phyloP scores from a whole-genome alignment of 768 basidiomycete species.

The Pluteus cervinus region DNA sequence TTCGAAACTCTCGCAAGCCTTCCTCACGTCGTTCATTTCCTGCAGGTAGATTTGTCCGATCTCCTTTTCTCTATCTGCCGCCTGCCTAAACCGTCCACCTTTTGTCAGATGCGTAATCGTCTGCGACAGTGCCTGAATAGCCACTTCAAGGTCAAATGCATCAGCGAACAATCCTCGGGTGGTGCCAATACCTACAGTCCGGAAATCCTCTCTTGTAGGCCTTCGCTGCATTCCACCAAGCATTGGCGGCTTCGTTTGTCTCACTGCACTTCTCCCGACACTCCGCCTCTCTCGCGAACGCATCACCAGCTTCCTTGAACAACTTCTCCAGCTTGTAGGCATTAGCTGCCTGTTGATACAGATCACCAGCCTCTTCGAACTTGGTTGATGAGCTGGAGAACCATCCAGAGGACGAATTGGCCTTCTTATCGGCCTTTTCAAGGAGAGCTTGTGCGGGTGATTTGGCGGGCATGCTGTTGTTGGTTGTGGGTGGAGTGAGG shows the following conservation, averaged over 20 bases:
- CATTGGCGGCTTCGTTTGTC: slow-evolving; percentile 91
- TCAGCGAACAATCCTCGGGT: background rate
- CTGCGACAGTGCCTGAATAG: slow-evolving; percentile 79
- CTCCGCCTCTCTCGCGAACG: slow-evolving; percentile 90
- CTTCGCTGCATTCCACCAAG: slow-evolving; percentile 98
- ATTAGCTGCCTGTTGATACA: slow-evolving; percentile 93
- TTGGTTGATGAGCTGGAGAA: slow-evolving; percentile 80
- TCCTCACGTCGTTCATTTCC: slow-evolving; percentile 69
- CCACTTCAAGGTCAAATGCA: slow-evolving; percentile 48
- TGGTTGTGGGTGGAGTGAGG: slow-evolving; percentile 14
- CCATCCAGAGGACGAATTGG: slow-evolving; percentile 78
- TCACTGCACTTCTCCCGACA: slow-evolving; percentile 88
- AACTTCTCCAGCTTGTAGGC: slow-evolving; percentile 87
- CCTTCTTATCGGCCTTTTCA: slow-evolving; percentile 92
- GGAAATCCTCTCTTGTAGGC: slow-evolving; percentile 87
- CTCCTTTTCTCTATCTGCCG: slow-evolving; percentile 97
- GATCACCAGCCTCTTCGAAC: slow-evolving; percentile 93
- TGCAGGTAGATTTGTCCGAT: slow-evolving; percentile 92
- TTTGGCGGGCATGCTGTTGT: slow-evolving; percentile 71
- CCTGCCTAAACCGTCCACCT: slow-evolving; percentile 90
- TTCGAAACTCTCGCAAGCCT: slow-evolving; percentile 87
- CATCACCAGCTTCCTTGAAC: slow-evolving; percentile 89
- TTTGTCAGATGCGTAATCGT: slow-evolving; percentile 81
- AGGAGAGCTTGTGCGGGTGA: slow-evolving; percentile 71
- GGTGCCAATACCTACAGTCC: slow-evolving; percentile 55